Conservation (phyloP, 768 basidiomycete genomes). For the Termitomyces sp. region DNA sequence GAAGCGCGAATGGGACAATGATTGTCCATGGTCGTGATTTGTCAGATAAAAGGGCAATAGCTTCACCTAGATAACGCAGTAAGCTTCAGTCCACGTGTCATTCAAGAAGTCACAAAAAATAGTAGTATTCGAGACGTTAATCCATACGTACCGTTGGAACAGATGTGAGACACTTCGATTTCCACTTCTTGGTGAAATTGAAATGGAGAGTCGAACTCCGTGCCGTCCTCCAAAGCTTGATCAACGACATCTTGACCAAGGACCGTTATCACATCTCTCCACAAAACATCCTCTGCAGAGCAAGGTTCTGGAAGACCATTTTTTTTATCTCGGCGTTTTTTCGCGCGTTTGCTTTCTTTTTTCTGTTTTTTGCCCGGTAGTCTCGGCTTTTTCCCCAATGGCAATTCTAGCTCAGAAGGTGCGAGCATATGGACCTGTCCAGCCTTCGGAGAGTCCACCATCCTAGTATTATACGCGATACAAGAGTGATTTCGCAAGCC, state of each 20-base stretch:
- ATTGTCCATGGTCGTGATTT: constrained; percentile 70
- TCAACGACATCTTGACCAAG: constrained; percentile 61
- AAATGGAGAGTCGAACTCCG: constrained; percentile 60
- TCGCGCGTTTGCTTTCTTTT: constrained; percentile 24
- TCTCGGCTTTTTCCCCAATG: constrained; percentile 26
- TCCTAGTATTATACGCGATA: not conserved
- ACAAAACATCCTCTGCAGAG: constrained; percentile 72
- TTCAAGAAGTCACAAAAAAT: not conserved
- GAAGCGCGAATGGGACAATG: constrained; percentile 79
- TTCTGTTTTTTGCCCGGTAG: constrained; percentile 16
- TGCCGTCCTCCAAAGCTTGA: constrained; percentile 40
- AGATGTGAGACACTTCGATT: constrained; percentile 59
- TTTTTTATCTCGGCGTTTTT: constrained; percentile 33
- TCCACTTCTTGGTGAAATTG: constrained; percentile 58
- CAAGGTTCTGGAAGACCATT: constrained; percentile 53
- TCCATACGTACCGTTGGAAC: constrained; percentile 50
- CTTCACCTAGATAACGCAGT: constrained; percentile 50
- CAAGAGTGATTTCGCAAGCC: not conserved
- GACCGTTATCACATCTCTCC: constrained; percentile 64
- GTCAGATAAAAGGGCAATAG: constrained; percentile 51
- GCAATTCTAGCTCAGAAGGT: constrained; percentile 17
- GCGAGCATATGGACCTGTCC: constrained; percentile 19
- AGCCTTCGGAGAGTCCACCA: constrained; percentile 14
- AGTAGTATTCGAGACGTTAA: not conserved
- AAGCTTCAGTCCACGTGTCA: not conserved